Evolutionary conservation across 345 rosid genomes (phyloP), one percentile per base, ranked within the genome.

Genomic region (Turritis glabra): DNA sequence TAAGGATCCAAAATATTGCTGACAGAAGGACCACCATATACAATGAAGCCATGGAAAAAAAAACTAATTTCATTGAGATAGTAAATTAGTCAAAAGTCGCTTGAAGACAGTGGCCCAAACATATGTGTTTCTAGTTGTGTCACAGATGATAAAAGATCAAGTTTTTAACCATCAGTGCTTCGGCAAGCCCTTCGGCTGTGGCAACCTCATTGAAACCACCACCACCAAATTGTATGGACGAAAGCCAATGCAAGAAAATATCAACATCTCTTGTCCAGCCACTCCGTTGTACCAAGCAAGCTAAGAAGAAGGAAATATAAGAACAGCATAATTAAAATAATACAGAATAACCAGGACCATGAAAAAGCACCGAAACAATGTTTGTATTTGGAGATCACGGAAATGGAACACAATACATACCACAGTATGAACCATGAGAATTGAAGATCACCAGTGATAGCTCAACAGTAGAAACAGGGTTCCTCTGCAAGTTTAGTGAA

Each of bases 161-260:
- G 46, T 59, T 30, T 58, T 78, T 47, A 77, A 91, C 97, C 99
- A 95, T 95, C 64, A 92, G 72, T 56, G 99, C 98, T 81, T 95
- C 98, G 59, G 97, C 82, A 77, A 95, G 97, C 67, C 99, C 98
- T 84, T 95, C 98, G 2, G 99, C 99, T 76, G 94, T 90, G 38
- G 98, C 99, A 74, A 84, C 97, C 67, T 95, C 96, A 73, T 75
- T 85, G 78, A 95, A 95, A 83, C 98, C 98, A 76, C 96, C 97
- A 76, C 98, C 98, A 63, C 84, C 69, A 85, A 92, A 92, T 22
- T 90, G 89, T 58, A 95, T 76, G 54, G 87, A 83, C 18, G 83
- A 85, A 56, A 95, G 87, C 97, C 97, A 92, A 2, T 88, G 85
- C 80, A 90, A 71, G 82, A 95, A 95, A 63, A 76, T 77, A 64